A percentile compares a stretch with the other conserved stretches of the same genome.
Evolutionary conservation across 371 early-diverging fungal species (phyloP).

Genomic region (Blyttiomyces sp.): DNA sequence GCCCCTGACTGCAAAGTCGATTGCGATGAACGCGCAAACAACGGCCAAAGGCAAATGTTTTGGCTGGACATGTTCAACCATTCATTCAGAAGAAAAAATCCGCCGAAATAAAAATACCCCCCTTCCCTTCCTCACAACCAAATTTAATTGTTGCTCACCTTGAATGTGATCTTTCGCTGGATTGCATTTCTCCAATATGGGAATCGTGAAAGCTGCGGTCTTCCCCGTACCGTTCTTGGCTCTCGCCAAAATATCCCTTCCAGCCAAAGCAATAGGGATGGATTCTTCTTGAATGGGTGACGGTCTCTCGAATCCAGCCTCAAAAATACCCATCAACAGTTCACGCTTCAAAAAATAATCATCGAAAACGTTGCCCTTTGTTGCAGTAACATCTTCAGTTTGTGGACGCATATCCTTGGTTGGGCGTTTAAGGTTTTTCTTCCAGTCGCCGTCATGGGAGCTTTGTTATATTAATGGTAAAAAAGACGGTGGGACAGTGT

Average conservation of each 20-base stretch:
- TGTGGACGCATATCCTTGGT: conserved; percentile 82
- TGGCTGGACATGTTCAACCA: too few species aligned
- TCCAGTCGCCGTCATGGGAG: conserved; percentile 32
- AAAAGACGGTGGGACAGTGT: neutral
- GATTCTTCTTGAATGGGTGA: conserved; percentile 99
- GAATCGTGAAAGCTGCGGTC: conserved; percentile 96
- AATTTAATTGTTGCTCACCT: conserved; percentile 45
- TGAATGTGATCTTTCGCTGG: conserved; percentile 74
- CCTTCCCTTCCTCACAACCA: neutral
- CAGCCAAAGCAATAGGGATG: conserved; percentile 95
- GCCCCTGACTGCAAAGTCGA: too few species aligned
- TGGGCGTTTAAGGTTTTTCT: conserved; percentile 57
- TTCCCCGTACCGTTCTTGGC: conserved; percentile 94
- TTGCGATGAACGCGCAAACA: too few species aligned
- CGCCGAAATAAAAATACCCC: neutral
- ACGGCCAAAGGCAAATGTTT: too few species aligned
- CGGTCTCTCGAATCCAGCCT: conserved; percentile 97
- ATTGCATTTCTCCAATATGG: conserved; percentile 91
- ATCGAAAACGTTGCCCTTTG: conserved; percentile 97
- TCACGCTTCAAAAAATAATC: conserved; percentile 95
- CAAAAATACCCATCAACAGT: conserved; percentile 97
- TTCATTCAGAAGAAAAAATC: too few species aligned
- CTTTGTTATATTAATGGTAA: neutral
- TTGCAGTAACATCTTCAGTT: conserved; percentile 93
- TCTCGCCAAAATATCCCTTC: conserved; percentile 67